Evolutionary conservation across 768 basidiomycete genomes (phyloP).

Genomic region (Leccinum longicurvipes): DNA sequence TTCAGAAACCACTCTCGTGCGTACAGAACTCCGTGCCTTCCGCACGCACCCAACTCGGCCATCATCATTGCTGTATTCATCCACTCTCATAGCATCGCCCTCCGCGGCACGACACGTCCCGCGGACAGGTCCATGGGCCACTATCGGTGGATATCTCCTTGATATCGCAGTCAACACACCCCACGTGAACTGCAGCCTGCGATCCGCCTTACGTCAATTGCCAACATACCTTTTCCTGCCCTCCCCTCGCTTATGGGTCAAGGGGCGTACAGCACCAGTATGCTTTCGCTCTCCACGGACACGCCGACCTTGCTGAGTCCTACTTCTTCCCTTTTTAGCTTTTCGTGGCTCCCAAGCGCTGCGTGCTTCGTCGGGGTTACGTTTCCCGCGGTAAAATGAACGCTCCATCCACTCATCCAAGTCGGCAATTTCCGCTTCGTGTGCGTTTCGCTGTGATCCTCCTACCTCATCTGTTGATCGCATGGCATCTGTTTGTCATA

Average conservation of each 20-base stretch:
- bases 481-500: constrained; percentile 13
- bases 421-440: constrained; percentile 27
- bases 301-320: constrained; percentile 18
- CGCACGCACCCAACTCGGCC: background rate
- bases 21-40: background rate
- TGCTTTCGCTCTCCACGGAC: constrained; percentile 28
- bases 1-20: constrained; percentile 1
- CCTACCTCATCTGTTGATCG: constrained; percentile 11
- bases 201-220: constrained; percentile 29
- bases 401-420: constrained; percentile 12
- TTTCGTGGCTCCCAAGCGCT: constrained; percentile 12
- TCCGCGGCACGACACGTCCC: background rate
- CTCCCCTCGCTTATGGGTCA: constrained; percentile 29
- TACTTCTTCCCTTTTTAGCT: constrained; percentile 12
- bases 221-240: constrained; percentile 30
- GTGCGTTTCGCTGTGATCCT: constrained; percentile 2
- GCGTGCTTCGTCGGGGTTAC: constrained; percentile 6
- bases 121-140: constrained; percentile 19
- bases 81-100: background rate
- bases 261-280: constrained; percentile 18
- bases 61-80: background rate
- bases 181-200: constrained; percentile 21
- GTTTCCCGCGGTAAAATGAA: constrained; percentile 16
- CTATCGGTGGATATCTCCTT: constrained; percentile 29
- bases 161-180: constrained; percentile 14